phyloP scores from a whole-genome alignment of 2,329 filamentous ascomycete species.

The Aureobasidium sp. region DNA sequence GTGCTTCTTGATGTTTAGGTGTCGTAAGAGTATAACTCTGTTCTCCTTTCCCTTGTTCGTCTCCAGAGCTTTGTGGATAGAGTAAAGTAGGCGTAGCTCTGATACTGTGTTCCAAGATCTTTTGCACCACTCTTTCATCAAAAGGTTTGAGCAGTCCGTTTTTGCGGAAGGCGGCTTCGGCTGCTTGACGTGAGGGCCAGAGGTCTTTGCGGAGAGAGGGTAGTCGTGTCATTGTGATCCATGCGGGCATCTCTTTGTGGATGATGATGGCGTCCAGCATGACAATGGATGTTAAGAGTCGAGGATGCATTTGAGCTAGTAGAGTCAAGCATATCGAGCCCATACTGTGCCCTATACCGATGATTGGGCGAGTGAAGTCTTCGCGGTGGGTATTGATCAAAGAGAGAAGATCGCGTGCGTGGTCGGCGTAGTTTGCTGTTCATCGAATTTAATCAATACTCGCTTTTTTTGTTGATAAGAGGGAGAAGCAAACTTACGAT shows the following conservation, averaged over 20 bases:
- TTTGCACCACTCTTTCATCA: conserved; percentile 70
- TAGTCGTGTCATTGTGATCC: conserved; percentile 36
- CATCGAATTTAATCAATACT: not conserved
- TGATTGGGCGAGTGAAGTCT: conserved; percentile 71
- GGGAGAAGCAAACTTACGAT: conserved; percentile 50
- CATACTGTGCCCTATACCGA: conserved; percentile 86
- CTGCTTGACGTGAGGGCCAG: conserved; percentile 69
- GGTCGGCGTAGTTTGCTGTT: conserved; percentile 74
- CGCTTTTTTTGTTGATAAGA: no score
- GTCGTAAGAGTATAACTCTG: conserved; percentile 64
- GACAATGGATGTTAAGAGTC: conserved; percentile 65
- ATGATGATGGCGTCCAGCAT: conserved; percentile 77
- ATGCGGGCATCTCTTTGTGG: conserved; percentile 28
- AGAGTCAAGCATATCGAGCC: conserved; percentile 67
- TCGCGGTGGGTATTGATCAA: conserved; percentile 75
- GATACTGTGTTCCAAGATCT: conserved; percentile 65
- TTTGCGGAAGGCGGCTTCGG: conserved; percentile 55
- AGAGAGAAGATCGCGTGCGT: conserved; percentile 73
- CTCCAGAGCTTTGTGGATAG: conserved; percentile 35
- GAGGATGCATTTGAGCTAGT: conserved; percentile 67
- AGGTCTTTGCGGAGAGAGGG: conserved; percentile 67
- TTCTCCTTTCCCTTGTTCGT: conserved; percentile 15
- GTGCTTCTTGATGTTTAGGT: conserved; percentile 80
- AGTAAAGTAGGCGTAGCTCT: conserved; percentile 59
- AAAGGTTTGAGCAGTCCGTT: conserved; percentile 72